Percentiles rank a stretch among this genome's conserved stretches.
Conservation (phyloP, 2,329 filamentous ascomycete genomes). For the Aureobasidium subglaciale region DNA sequence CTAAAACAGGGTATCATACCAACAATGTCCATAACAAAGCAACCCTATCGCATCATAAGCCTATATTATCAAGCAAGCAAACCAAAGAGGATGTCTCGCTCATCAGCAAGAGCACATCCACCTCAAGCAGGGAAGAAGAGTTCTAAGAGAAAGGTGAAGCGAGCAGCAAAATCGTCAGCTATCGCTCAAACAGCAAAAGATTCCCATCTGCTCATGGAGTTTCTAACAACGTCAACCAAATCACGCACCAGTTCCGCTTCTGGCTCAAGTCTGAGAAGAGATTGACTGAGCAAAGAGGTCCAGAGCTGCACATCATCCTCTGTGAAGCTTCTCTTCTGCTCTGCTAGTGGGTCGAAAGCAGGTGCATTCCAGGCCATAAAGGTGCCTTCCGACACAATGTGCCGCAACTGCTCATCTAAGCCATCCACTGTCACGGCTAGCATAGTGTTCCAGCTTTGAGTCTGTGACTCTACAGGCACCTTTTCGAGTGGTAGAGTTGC, state of each 20-base stretch:
- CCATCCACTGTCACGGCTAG: neutral
- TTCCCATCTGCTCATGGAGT: conserved; percentile 6
- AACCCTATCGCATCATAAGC: neutral
- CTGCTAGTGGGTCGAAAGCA: conserved; percentile 17
- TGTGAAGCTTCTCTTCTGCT: conserved; percentile 13
- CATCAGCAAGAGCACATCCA: neutral
- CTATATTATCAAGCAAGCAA: neutral
- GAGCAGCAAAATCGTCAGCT: neutral
- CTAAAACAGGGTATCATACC: neutral
- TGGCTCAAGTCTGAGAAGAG: conserved; percentile 19
- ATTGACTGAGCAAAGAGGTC: conserved; percentile 16
- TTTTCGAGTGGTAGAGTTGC: conserved; percentile 34
- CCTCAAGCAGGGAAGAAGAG: neutral
- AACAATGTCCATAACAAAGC: neutral
- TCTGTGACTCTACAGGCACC: conserved; percentile 24
- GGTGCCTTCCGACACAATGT: conserved; percentile 7
- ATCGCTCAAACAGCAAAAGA: neutral
- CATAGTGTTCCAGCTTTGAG: conserved; percentile 20
- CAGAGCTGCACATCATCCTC: conserved; percentile 17
- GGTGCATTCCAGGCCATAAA: conserved; percentile 24
- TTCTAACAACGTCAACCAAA: conserved; percentile 14
- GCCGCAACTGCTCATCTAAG: neutral
- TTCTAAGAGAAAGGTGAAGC: neutral
- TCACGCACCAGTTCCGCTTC: conserved; percentile 23
- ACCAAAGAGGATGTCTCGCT: no score